These are phyloP conservation scores for Trypanosoma congolense DNA, from an alignment of 208 protist genomes.

Conservation along the genomic window DNA sequence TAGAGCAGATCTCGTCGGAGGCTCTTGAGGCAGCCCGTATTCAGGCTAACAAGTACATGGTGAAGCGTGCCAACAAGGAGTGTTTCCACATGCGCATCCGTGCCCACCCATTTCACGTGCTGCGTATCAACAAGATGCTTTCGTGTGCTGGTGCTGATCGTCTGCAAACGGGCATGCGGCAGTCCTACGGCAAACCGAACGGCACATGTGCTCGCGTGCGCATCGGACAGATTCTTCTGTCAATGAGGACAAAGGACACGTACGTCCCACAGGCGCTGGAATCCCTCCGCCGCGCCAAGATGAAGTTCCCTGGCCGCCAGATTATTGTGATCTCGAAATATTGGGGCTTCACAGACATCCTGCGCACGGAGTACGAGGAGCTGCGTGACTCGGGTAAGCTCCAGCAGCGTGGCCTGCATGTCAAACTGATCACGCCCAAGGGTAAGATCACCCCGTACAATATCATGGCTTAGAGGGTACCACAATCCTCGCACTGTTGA, in stretches of 20 bases:
- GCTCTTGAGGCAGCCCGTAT: constrained; percentile 99
- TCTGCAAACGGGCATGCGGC: constrained; percentile 98
- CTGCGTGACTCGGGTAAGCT: constrained; percentile 60
- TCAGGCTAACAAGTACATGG: constrained; percentile 99
- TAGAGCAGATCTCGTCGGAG: constrained; percentile 98
- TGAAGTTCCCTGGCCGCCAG: constrained; percentile 72
- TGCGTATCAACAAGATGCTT: constrained; percentile 99
- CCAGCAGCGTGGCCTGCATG: constrained; percentile 64
- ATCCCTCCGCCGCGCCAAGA: constrained; percentile 80
- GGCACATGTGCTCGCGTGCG: constrained; percentile 95
- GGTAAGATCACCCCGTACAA: constrained; percentile 7
- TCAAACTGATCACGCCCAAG: constrained; percentile 67
- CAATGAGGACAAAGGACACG: constrained; percentile 91
- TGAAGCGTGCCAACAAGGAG: constrained; percentile 97
- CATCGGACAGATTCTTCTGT: constrained; percentile 97
- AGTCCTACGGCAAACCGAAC: constrained; percentile 97
- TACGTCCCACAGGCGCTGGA: constrained; percentile 62
- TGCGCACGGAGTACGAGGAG: constrained; percentile 65
- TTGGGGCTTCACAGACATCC: constrained; percentile 82
- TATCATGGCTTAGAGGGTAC: constrained; percentile 4
- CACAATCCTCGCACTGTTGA: not conserved
- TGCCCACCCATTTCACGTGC: constrained; percentile 98
- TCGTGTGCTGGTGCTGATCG: constrained; percentile 99
- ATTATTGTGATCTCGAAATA: constrained; percentile 79
- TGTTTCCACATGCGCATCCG: constrained; percentile 98